Base-by-base conservation (phyloP, 2,329 filamentous ascomycete species). In the Epichloe baconii region DNA sequence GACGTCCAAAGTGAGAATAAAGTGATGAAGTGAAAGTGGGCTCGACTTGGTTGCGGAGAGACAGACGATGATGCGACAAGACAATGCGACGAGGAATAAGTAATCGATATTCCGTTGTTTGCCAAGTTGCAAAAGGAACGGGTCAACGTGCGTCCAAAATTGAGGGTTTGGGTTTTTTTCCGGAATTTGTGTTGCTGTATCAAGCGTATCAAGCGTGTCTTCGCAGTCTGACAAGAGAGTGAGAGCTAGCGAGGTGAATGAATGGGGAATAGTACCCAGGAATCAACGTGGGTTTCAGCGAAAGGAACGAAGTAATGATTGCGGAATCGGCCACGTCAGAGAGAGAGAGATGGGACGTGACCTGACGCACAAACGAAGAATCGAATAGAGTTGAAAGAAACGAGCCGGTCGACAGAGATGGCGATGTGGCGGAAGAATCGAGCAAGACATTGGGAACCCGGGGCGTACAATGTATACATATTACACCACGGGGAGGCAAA, bases 121-220 rank as follows among this genome's bases (percentile, higher is more conserved):
- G 34, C 46, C 52, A 49, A 49, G 40, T 46, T 53, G 50, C 7
- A 55, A 53, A 60, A 57, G 51, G 54, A 64, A 62, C 58, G 61
- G 62, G 49, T 62, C 61, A 62, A 64, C 57, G 60, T 64, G 42
- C 35, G 41, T 44, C 42, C 35, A 46, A 23, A 42, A 44, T 26
- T 34, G 19, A 3, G 19, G 19, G 19, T 3, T 19, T 19, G 3
- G 19, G 3, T 3, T 19, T 19, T 19, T 19, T 19, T 19, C 31
- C 4, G 19, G 5, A 21, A 19, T 49, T 49, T 26, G 14, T 42
- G n/a, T 42, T 35, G 21, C 36, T 23, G 43, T 38, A n/a, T 46
- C 34, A 5, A 31, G 42, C 17, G 42, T 49, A 23, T 38, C 23
- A 26, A 26, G 23, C 23, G 42, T 49, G 14, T 38, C 14, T 19